Evolutionary conservation across 768 basidiomycete species (phyloP).

Genomic region (Tricholoma saponaceum): DNA sequence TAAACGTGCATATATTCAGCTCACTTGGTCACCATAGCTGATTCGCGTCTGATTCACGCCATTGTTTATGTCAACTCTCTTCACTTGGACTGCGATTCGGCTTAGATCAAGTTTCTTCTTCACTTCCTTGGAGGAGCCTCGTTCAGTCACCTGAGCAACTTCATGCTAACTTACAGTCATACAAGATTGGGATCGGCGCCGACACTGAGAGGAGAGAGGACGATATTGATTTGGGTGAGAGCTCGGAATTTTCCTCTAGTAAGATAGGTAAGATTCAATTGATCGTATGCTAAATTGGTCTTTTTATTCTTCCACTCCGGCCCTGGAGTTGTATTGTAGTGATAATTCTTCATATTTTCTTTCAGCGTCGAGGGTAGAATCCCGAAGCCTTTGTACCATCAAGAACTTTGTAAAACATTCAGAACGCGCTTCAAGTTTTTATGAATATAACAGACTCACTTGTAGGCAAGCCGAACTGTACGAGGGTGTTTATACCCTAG

Average conservation of each 20-base stretch:
- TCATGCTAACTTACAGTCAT: conserved; percentile 37
- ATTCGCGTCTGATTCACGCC: too few species aligned
- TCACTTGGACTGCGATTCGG: conserved; percentile 38
- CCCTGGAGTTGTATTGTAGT: conserved; percentile 5
- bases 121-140: conserved; percentile 11
- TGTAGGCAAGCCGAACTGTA: conserved; percentile 53
- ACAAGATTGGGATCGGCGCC: conserved; percentile 20
- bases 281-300: neutral
- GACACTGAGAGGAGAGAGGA: conserved; percentile 14
- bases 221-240: conserved; percentile 13
- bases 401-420: conserved; percentile 47
- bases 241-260: conserved; percentile 10
- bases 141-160: conserved; percentile 20
- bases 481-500: conserved; percentile 46
- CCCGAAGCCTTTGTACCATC: conserved; percentile 55
- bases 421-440: too few species aligned
- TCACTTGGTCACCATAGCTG: too few species aligned
- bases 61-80: too few species aligned
- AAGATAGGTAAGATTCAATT: conserved; percentile 9
- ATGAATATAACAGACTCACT: conserved; percentile 22
- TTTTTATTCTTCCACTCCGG: conserved; percentile 19
- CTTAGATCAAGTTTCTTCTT: conserved; percentile 29
- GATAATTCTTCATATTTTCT: conserved; percentile 22
- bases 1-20: too few species aligned
- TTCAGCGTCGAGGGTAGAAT: conserved; percentile 30